These are phyloP conservation scores for Stagonosporopsis vannaccii DNA, from an alignment of 2,329 filamentous ascomycete genomes.

Conservation along the genomic window DNA sequence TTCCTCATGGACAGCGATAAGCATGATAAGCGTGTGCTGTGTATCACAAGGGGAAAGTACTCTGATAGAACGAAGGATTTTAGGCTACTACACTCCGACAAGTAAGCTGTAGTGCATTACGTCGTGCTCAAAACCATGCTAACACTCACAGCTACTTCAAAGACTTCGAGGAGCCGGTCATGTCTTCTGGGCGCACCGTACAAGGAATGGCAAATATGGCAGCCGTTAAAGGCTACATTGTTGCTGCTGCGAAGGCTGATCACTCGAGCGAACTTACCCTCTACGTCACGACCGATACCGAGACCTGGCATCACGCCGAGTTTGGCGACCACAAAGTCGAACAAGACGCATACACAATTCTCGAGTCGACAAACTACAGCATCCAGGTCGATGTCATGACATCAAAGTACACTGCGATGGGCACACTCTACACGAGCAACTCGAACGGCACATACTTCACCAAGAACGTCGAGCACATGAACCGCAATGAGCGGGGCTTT, in stretches of 20 bases:
- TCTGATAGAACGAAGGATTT: constrained; percentile 77
- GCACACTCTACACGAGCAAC: constrained; percentile 92
- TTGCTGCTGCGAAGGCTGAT: constrained; percentile 80
- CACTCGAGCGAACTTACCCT: constrained; percentile 90
- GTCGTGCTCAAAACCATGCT: constrained; percentile 15
- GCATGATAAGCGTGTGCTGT: constrained; percentile 77
- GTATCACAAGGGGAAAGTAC: constrained; percentile 77
- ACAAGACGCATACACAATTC: constrained; percentile 85
- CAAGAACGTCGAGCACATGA: constrained; percentile 89
- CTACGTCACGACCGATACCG: constrained; percentile 84
- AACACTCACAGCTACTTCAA: constrained; percentile 67
- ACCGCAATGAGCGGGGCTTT: constrained; percentile 75
- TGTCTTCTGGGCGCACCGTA: constrained; percentile 77
- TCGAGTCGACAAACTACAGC: constrained; percentile 97
- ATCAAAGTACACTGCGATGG: constrained; percentile 72
- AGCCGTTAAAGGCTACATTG: constrained; percentile 82
- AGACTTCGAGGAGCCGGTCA: constrained; percentile 71
- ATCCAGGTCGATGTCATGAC: constrained; percentile 95
- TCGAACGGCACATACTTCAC: constrained; percentile 97
- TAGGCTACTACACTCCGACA: constrained; percentile 80
- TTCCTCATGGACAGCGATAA: constrained; percentile 73
- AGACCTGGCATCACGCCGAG: constrained; percentile 88
- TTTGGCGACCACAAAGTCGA: constrained; percentile 88
- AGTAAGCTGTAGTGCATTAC: constrained; percentile 44
- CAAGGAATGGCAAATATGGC: constrained; percentile 83